A percentile compares a stretch with the other conserved stretches of the same genome.
These are phyloP conservation scores for Apiospora aurea DNA, from an alignment of 2,329 filamentous ascomycete genomes.

Conservation along the genomic window DNA sequence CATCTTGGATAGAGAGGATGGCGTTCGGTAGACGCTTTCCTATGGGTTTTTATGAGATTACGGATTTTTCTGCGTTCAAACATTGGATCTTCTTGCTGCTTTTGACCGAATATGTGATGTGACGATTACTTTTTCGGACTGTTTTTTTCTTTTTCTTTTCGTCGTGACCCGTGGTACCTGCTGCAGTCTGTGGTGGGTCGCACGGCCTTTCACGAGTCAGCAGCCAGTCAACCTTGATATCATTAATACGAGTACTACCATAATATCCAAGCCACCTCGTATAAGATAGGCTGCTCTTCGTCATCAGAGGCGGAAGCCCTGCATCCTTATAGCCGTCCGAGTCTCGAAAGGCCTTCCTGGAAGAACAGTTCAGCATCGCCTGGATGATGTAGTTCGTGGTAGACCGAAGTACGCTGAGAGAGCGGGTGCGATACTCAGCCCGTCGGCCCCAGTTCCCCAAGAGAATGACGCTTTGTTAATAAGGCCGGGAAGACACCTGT, in stretches of 20 bases:
- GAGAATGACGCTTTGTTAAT: no score
- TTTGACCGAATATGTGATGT: neutral
- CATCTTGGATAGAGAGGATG: conserved; percentile 21
- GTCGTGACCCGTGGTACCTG: neutral
- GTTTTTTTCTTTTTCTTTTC: neutral
- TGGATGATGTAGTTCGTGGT: neutral
- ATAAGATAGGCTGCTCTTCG: neutral
- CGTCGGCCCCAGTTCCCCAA: no score
- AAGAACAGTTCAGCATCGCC: neutral
- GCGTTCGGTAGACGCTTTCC: conserved; percentile 15
- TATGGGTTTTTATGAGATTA: conserved; percentile 20
- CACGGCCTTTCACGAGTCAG: no score
- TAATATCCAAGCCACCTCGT: neutral
- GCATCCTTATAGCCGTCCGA: neutral
- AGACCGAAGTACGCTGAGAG: no score
- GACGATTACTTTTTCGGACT: neutral
- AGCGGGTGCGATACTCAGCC: no score
- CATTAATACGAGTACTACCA: neutral
- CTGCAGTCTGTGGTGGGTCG: no score
- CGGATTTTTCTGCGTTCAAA: conserved; percentile 15
- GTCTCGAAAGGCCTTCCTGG: neutral
- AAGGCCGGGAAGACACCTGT: no score
- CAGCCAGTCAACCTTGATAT: no score
- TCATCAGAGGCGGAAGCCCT: neutral
- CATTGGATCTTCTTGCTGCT: neutral